These are phyloP conservation scores for Suillus sp. DNA, from an alignment of 768 basidiomycete species.

Conservation along the genomic window DNA sequence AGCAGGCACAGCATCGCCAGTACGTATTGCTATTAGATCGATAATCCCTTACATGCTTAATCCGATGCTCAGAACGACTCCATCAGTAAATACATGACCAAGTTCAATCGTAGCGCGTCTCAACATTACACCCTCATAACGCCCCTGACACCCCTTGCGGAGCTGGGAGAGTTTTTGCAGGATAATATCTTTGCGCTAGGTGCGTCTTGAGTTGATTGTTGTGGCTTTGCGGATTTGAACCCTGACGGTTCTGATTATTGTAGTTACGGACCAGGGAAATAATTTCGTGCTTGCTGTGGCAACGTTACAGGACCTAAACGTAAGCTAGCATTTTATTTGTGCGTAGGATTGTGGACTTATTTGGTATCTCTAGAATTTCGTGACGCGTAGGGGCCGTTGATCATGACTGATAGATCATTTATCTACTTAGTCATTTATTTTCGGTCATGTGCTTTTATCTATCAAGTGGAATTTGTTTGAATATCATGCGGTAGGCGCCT, in stretches of 20 bases:
- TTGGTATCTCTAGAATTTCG: neutral
- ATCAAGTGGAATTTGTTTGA: slow-evolving; percentile 1
- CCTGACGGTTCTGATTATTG: slow-evolving; percentile 8
- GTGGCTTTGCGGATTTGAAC: slow-evolving; percentile 11
- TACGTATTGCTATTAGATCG: slow-evolving; percentile 36
- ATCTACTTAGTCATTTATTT: neutral
- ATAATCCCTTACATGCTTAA: neutral
- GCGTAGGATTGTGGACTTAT: neutral
- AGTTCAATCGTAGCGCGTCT: slow-evolving; percentile 65
- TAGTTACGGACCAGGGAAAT: slow-evolving; percentile 81
- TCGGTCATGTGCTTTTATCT: neutral
- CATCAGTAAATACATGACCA: slow-evolving; percentile 69
- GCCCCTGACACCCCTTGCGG: slow-evolving; percentile 73
- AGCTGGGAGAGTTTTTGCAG: slow-evolving; percentile 79
- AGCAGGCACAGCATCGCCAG: slow-evolving; percentile 68
- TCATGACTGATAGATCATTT: neutral
- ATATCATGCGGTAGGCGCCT: neutral
- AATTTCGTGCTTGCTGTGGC: slow-evolving; percentile 86
- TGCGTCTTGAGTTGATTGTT: slow-evolving; percentile 33
- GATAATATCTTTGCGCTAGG: slow-evolving; percentile 77
- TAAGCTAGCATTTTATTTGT: neutral
- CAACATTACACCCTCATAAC: slow-evolving; percentile 81
- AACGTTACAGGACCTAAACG: slow-evolving; percentile 73
- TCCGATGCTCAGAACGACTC: slow-evolving; percentile 61
- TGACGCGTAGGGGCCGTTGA: slow-evolving; percentile 5